These are phyloP conservation scores for Euphrasia confusa DNA, from an alignment of 257 asterid species.

Conservation along the genomic window DNA sequence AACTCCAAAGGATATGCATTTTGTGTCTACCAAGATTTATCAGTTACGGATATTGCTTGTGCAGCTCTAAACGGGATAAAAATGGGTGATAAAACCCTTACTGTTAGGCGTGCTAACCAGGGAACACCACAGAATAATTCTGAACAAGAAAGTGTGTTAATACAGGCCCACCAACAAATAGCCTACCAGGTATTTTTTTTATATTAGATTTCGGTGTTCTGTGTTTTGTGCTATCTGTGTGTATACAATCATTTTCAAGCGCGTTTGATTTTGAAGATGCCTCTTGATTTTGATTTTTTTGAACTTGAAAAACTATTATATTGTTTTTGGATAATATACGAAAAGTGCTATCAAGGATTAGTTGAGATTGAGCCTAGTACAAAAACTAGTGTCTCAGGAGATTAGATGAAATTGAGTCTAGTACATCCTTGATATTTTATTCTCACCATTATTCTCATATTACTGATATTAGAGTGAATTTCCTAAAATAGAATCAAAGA, in stretches of 20 bases:
- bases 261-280: neutral
- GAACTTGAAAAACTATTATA: neutral
- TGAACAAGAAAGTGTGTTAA: slow-evolving; percentile 71
- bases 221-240: neutral
- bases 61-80: slow-evolving; percentile 83
- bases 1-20: slow-evolving; percentile 92
- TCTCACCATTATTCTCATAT: too few relatives aligned
- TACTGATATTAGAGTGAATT: too few relatives aligned
- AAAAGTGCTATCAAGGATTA: neutral
- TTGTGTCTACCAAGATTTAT: slow-evolving; percentile 69
- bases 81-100: slow-evolving; percentile 89
- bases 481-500: too few relatives aligned
- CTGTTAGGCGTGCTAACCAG: slow-evolving; percentile 83
- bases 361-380: neutral
- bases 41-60: slow-evolving; percentile 87
- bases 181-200: slow-evolving; percentile 26
- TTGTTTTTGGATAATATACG: neutral
- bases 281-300: neutral
- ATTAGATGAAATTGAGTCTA: too few relatives aligned
- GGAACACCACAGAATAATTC: slow-evolving; percentile 74
- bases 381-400: neutral
- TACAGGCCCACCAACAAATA: slow-evolving; percentile 83
- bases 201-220: neutral
- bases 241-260: neutral
- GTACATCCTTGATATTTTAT: too few relatives aligned